Conservation (phyloP, 1,139 yeast species). For the Sugiyamaella pinicola region DNA sequence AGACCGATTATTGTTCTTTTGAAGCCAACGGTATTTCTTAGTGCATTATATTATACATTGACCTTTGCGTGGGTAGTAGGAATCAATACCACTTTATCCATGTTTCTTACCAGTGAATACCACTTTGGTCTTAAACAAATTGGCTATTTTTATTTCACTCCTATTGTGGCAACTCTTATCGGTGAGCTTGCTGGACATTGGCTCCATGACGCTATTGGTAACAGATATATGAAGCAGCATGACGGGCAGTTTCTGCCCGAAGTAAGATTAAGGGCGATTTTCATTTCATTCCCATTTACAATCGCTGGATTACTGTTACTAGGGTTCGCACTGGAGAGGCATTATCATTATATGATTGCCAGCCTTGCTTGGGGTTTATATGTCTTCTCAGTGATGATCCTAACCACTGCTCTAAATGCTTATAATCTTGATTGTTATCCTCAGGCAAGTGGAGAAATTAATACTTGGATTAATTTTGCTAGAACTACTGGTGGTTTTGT, state of each 20-base stretch:
- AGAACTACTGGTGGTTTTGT: constrained; percentile 23
- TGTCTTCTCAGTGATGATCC: constrained; percentile 21
- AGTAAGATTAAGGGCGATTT: constrained; percentile 17
- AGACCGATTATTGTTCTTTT: constrained; percentile 18
- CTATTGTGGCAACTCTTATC: constrained; percentile 19
- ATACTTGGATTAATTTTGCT: constrained; percentile 22
- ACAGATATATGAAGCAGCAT: constrained; percentile 16
- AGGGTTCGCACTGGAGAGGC: constrained; percentile 20
- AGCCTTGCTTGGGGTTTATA: constrained; percentile 22
- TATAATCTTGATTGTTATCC: constrained; percentile 23
- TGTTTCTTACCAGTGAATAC: constrained; percentile 21
- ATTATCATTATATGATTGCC: constrained; percentile 22
- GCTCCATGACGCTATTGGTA: constrained; percentile 22
- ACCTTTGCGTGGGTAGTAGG: constrained; percentile 26
- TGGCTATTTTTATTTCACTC: constrained; percentile 23
- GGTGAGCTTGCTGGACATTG: constrained; percentile 23
- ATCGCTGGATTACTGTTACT: constrained; percentile 17
- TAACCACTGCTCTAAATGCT: constrained; percentile 21
- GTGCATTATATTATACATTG: constrained; percentile 14
- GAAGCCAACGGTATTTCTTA: constrained; percentile 21
- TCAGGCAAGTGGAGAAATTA: constrained; percentile 20
- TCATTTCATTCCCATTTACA: constrained; percentile 19
- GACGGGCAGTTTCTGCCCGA: constrained; percentile 20
- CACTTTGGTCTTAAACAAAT: constrained; percentile 19
- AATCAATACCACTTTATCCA: constrained; percentile 21